Conservation (phyloP, 345 rosid species). For the Brassica carinata region DNA sequence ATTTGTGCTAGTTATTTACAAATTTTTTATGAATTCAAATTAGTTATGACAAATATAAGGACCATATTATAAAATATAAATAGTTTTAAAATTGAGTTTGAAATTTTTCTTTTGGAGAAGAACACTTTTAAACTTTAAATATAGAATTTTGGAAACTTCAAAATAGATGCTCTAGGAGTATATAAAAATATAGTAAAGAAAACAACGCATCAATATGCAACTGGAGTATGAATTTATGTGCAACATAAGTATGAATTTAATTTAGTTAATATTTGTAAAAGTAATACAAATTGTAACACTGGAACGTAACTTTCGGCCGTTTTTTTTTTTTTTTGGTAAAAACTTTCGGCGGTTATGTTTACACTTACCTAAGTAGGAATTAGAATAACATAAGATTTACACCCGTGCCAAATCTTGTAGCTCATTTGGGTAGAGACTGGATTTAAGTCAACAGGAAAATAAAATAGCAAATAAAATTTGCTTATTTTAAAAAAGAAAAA, state of each 20-base stretch:
- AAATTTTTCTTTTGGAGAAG: too few species aligned
- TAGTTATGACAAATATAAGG: too few species aligned
- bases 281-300: background rate
- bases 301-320: constrained; percentile 6
- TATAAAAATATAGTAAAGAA: background rate
- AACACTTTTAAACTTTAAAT: too few species aligned
- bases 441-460: background rate
- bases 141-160: too few species aligned
- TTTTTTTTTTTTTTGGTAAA: too few species aligned
- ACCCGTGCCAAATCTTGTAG: constrained; percentile 6
- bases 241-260: background rate
- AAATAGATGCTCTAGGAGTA: too few species aligned
- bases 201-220: background rate
- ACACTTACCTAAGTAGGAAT: background rate
- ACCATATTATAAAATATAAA: too few species aligned
- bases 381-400: background rate
- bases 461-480: too few species aligned
- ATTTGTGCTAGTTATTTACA: too few species aligned
- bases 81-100: too few species aligned
- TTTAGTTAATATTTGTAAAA: background rate
- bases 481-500: background rate
- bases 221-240: background rate
- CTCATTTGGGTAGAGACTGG: background rate
- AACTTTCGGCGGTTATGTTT: constrained; percentile 18
- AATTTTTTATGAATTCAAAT: too few species aligned